Evolutionary conservation across 441 rosid genomes (phyloP), one percentile per base, ranked within the genome.

Genomic region (Isatis lusitanica): DNA sequence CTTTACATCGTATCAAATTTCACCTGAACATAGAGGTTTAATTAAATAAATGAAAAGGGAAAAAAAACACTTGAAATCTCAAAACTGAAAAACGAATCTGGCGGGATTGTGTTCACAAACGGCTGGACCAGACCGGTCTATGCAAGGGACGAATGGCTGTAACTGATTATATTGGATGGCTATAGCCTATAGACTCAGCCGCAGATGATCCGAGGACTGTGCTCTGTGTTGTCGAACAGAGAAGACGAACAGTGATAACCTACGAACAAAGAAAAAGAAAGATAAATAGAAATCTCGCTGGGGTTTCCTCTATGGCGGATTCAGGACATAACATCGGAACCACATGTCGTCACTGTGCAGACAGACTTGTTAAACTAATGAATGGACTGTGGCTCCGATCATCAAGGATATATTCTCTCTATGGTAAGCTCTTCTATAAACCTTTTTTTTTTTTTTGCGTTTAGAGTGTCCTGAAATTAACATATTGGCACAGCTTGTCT

Each of bases 311-410:
- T 46, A 92, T 86, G 90, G 83, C 75, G 48, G 78, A 79, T 80
- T 78, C 84, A 9, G 84, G 74, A 13, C 46, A 75, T 26, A 65
- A 52, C n/a, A 66, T 28, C 70, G 74, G 48, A 53, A 13, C 76
- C 59, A 79, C 87, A 74, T 89, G 96, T 68, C 89, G 87, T 82
- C 95, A 93, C 76, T 93, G 98, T 55, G 98, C 98, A 5, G 96
- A n/a, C n/a, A n/a, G n/a, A n/a, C n/a, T n/a, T n/a, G n/a, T n/a
- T n/a, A n/a, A 31, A 31, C 35, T 6, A 31, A 31, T 31, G 35
- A 31, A 31, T 26, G 28, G 28, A 26, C 28, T 26, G 28, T 26
- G 28, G 28, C 28, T 26, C 28, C 28, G 28, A 1, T 26, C 28
- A 26, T 26, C 28, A 26, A 26, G 1, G 28, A 26, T 26, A 26